These are phyloP conservation scores for Cyclotella distinguenda DNA, from an alignment of 108 stramenopile species.

Conservation along the genomic window DNA sequence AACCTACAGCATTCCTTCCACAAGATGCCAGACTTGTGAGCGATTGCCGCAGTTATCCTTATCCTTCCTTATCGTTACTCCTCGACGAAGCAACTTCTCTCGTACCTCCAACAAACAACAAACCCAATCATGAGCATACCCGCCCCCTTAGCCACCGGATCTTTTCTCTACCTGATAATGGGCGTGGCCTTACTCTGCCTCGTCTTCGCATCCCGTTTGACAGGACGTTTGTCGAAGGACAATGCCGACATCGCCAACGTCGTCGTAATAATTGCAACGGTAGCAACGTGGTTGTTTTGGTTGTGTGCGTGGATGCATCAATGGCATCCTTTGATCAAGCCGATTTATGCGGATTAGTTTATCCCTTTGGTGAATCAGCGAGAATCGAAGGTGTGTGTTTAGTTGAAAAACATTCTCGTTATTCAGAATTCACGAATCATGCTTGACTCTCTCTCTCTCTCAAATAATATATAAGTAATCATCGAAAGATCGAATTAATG, in stretches of 20 bases:
- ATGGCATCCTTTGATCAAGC: conserved; percentile 90
- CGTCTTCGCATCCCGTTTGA: conserved; percentile 58
- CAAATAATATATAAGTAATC: neutral
- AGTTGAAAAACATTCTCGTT: too few relatives aligned
- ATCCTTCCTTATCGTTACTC: neutral
- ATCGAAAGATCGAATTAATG: neutral
- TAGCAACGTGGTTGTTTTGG: conserved; percentile 90
- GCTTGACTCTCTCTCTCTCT: neutral
- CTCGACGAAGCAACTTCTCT: neutral
- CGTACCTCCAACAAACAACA: neutral
- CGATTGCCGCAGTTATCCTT: neutral
- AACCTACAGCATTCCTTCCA: too few relatives aligned
- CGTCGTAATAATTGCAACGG: conserved; percentile 66
- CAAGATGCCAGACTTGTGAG: too few relatives aligned
- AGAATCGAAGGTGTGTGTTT: too few relatives aligned
- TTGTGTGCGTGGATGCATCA: conserved; percentile 91
- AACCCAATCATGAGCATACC: conserved; percentile 66
- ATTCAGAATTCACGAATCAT: too few relatives aligned
- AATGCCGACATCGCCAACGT: conserved; percentile 86
- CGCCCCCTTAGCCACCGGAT: conserved; percentile 69
- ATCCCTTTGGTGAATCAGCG: too few relatives aligned
- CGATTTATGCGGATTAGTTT: conserved; percentile 87
- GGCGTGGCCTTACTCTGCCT: conserved; percentile 60
- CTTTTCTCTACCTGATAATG: conserved; percentile 72
- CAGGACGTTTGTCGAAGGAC: conserved; percentile 78